Base-by-base conservation (phyloP, 129 eudicot species). In the Arctium minus region DNA sequence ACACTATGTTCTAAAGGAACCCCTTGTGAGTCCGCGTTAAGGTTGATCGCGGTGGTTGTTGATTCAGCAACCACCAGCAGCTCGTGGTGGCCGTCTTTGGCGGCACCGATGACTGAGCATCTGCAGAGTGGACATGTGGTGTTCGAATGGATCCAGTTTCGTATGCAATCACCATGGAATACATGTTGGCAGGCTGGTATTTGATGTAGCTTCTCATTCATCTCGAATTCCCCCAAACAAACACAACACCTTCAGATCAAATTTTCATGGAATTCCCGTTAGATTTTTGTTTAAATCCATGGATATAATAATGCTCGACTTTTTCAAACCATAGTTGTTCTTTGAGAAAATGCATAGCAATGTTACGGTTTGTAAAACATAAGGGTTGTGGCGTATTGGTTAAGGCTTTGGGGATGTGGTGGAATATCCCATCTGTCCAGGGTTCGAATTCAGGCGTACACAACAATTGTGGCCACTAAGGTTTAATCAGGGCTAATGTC, bases 41-140 rank as follows among this genome's bases (percentile, higher is more conserved):
- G 6, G 65, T 42, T 48, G 80, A n/a, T 46, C 75, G 48, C 60
- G 1, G 77, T 17, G 73, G 79, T 48, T 18, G 87, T 82, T 73
- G 17, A 29, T 13, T 71, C 80, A 76, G 76, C 38, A 67, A 39
- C 60, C 38, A 50, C 64, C 1, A n/a, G 81, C 70, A 73, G 79
- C 17, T 87, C 78, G 8, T 75, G 75, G 60, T 62, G 79, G 73
- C 64, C 13, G 10, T 53, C 76, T 17, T 77, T 71, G 79, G 73
- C 64, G 83, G 82, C 62, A 40, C 12, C n/a, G 60, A 77, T 67
- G 65, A 90, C 88, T 27, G 91, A 88, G 81, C 91, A 87, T 82
- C 97, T 70, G 80, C 97, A 92, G 22, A 90, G 92, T 6, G 97
- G 97, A 72, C 97, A 92, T 31, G 97, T 90, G 50, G 86, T 70